phyloP scores from a whole-genome alignment of 2,329 filamentous ascomycete genomes.

The Epichloe bromicola region DNA sequence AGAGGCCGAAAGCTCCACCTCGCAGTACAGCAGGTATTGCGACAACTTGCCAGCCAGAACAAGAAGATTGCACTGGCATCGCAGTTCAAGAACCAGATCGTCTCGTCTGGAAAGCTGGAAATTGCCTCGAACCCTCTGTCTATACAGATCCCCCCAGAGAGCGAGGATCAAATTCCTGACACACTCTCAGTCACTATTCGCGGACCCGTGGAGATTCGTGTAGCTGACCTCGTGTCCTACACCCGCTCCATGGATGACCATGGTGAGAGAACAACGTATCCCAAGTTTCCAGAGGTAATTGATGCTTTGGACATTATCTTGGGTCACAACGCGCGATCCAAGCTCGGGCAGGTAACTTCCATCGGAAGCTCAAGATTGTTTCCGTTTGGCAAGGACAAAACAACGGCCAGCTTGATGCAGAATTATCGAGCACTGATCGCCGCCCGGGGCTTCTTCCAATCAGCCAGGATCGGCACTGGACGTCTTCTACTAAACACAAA shows the following conservation, averaged over 20 bases:
- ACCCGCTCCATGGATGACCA: constrained; percentile 28
- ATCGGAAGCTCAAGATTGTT: constrained; percentile 38
- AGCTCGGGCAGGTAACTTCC: constrained; percentile 20
- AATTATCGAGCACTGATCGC: constrained; percentile 24
- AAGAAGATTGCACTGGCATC: constrained; percentile 25
- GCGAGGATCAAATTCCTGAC: constrained; percentile 18
- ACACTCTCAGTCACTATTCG: constrained; percentile 29
- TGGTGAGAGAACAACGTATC: constrained; percentile 26
- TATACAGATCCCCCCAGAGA: constrained; percentile 22
- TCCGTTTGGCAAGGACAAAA: constrained; percentile 21
- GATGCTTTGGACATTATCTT: constrained; percentile 41
- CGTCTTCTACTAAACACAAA: constrained; percentile 42
- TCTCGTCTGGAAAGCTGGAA: constrained; percentile 25
- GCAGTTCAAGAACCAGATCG: constrained; percentile 38
- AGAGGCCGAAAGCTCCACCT: constrained; percentile 31
- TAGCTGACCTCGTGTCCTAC: constrained; percentile 32
- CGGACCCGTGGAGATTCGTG: constrained; percentile 23
- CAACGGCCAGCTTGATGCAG: constrained; percentile 14
- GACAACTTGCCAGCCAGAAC: constrained; percentile 19
- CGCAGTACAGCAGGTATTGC: constrained; percentile 27
- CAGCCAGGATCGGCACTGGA: constrained; percentile 38
- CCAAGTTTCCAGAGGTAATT: constrained; percentile 34
- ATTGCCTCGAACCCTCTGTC: constrained; percentile 21
- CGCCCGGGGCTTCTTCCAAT: constrained; percentile 43
- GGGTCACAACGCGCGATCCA: constrained; percentile 28